Conservation (phyloP, 2,329 filamentous ascomycete species). For the Cordyceps pruinosa region DNA sequence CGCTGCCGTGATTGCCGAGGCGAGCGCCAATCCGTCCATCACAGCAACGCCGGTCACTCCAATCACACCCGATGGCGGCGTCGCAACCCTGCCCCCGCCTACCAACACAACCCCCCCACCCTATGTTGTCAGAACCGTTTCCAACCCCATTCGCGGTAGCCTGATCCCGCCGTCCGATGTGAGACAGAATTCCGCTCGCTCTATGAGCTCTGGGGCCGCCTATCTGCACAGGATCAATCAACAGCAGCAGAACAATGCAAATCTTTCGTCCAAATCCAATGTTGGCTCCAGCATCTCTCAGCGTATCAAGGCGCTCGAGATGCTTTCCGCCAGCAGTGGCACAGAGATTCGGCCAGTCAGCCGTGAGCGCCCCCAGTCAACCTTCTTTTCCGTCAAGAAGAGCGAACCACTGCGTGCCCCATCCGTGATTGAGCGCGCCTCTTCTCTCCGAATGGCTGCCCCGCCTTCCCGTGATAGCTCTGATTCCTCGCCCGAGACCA, state of each 20-base stretch:
- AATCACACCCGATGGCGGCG: background rate
- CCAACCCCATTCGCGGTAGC: conserved; percentile 38
- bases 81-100: conserved; percentile 15
- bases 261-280: conserved; percentile 60
- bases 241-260: conserved; percentile 38
- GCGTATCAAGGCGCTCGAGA: conserved; percentile 88
- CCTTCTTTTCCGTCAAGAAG: conserved; percentile 55
- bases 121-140: conserved; percentile 39
- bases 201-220: conserved; percentile 50
- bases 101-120: conserved; percentile 21
- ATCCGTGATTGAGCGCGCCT: conserved; percentile 38
- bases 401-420: conserved; percentile 39
- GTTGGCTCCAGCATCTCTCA: conserved; percentile 88
- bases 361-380: conserved; percentile 40
- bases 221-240: conserved; percentile 49
- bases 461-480: conserved; percentile 34
- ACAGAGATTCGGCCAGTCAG: conserved; percentile 21
- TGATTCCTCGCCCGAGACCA: conserved; percentile 41
- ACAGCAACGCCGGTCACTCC: conserved; percentile 9
- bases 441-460: conserved; percentile 24
- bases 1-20: conserved; percentile 32
- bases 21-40: background rate
- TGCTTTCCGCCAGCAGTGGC: conserved; percentile 47
- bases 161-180: conserved; percentile 40
- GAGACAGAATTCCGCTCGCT: conserved; percentile 41